phyloP scores from a whole-genome alignment of 495 filamentous ascomycete species.

The Pseudotulostoma volvatum region DNA sequence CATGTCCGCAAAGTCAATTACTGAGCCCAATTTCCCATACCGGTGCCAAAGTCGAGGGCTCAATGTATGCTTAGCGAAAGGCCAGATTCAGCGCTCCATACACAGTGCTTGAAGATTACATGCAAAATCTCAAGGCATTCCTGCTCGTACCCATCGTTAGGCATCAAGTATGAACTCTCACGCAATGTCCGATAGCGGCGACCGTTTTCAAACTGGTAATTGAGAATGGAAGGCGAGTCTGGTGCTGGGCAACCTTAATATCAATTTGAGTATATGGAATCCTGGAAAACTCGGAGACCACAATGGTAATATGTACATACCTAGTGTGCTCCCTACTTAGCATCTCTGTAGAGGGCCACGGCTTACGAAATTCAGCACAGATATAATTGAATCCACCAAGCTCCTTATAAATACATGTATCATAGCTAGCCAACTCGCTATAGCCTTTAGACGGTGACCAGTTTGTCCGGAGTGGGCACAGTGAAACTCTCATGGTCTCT shows the following conservation, averaged over 20 bases:
- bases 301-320: no score
- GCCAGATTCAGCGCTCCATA: slow-evolving; percentile 36
- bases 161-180: slow-evolving; percentile 43
- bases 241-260: no score
- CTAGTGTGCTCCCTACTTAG: no score
- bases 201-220: slow-evolving; percentile 39
- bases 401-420: no score
- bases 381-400: no score
- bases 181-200: slow-evolving; percentile 45
- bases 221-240: slow-evolving; percentile 2
- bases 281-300: no score
- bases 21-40: slow-evolving; percentile 52
- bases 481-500: slow-evolving; percentile 4
- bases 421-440: no score
- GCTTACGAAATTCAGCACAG: no score
- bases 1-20: slow-evolving; percentile 37
- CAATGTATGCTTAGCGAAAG: slow-evolving; percentile 26
- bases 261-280: no score
- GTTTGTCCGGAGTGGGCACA: slow-evolving; percentile 2
- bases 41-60: slow-evolving; percentile 47
- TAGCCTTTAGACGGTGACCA: no score
- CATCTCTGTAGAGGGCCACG: no score
- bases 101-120: slow-evolving; percentile 30
- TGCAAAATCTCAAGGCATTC: slow-evolving; percentile 49
- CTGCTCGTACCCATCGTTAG: slow-evolving; percentile 48